A percentile compares a stretch with the other conserved stretches of the same genome.
Conservation (phyloP, 2,329 filamentous ascomycete genomes). For the Arthrobotrys musiformis region DNA sequence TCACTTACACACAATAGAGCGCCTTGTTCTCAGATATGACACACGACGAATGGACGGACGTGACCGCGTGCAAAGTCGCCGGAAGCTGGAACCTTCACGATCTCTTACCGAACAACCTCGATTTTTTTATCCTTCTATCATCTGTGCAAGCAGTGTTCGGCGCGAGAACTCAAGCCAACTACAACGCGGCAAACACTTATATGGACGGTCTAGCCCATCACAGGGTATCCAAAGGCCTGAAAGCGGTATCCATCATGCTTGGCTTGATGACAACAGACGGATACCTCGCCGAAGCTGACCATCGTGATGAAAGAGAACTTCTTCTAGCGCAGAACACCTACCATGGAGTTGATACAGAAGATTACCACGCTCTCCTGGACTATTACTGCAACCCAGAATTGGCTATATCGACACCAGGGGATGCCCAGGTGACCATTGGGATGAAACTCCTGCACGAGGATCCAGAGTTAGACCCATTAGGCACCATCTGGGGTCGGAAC, state of each 20-base stretch:
- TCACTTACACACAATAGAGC: constrained; percentile 33
- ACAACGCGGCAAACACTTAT: constrained; percentile 65
- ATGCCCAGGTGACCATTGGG: constrained; percentile 23
- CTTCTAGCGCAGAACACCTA: constrained; percentile 32
- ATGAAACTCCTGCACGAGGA: constrained; percentile 16
- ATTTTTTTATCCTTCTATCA: constrained; percentile 65
- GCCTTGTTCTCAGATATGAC: constrained; percentile 48
- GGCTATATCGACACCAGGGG: neutral
- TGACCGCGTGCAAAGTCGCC: constrained; percentile 67
- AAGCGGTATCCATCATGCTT: constrained; percentile 60
- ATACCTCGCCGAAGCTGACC: constrained; percentile 19
- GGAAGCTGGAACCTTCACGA: constrained; percentile 69
- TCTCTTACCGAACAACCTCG: constrained; percentile 62
- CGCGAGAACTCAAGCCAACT: constrained; percentile 65
- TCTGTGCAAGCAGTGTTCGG: constrained; percentile 62
- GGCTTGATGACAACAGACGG: constrained; percentile 60
- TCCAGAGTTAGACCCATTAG: constrained; percentile 17
- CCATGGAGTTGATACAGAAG: constrained; percentile 18
- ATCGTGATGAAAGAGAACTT: constrained; percentile 16
- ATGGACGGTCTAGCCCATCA: constrained; percentile 63
- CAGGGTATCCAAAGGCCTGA: constrained; percentile 60
- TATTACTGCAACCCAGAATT: constrained; percentile 21
- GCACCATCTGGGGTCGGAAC: constrained; percentile 32
- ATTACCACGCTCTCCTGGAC: constrained; percentile 15
- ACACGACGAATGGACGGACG: constrained; percentile 60